phyloP scores from a whole-genome alignment of 441 rosid genomes.

The Theobroma grandiflorum region DNA sequence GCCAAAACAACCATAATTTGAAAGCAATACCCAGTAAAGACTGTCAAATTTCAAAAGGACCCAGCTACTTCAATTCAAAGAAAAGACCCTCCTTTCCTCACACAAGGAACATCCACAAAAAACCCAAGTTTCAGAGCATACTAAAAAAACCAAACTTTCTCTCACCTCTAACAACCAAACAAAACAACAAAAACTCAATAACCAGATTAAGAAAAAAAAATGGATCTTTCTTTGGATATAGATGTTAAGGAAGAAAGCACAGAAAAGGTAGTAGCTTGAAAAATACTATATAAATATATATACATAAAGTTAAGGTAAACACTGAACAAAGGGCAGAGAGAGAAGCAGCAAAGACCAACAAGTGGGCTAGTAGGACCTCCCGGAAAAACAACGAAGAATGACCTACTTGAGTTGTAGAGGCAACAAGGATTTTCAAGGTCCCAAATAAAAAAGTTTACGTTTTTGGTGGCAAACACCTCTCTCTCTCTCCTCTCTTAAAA shows the following conservation, averaged over 20 bases:
- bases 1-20: slow-evolving; percentile 43
- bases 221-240: slow-evolving; percentile 40
- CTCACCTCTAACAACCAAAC: slow-evolving; percentile 20
- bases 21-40: slow-evolving; percentile 46
- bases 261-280: slow-evolving; percentile 37
- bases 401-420: slow-evolving; percentile 56
- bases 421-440: slow-evolving; percentile 52
- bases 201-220: slow-evolving; percentile 33
- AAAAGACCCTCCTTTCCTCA: slow-evolving; percentile 32
- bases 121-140: slow-evolving; percentile 27
- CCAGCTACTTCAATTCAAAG: slow-evolving; percentile 53
- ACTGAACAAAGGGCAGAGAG: slow-evolving; percentile 18
- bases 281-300: background rate
- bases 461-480: slow-evolving; percentile 42
- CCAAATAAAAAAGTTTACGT: slow-evolving; percentile 43
- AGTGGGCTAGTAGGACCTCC: slow-evolving; percentile 60
- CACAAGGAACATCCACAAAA: slow-evolving; percentile 23
- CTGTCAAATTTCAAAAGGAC: slow-evolving; percentile 41
- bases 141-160: slow-evolving; percentile 6
- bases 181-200: slow-evolving; percentile 26
- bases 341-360: slow-evolving; percentile 46
- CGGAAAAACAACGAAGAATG: slow-evolving; percentile 31
- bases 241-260: slow-evolving; percentile 28
- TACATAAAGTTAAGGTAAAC: slow-evolving; percentile 25
- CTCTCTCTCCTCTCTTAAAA: background rate